Evolutionary conservation across 108 stramenopile genomes (phyloP).

Genomic region (Heterococcus sp.): DNA sequence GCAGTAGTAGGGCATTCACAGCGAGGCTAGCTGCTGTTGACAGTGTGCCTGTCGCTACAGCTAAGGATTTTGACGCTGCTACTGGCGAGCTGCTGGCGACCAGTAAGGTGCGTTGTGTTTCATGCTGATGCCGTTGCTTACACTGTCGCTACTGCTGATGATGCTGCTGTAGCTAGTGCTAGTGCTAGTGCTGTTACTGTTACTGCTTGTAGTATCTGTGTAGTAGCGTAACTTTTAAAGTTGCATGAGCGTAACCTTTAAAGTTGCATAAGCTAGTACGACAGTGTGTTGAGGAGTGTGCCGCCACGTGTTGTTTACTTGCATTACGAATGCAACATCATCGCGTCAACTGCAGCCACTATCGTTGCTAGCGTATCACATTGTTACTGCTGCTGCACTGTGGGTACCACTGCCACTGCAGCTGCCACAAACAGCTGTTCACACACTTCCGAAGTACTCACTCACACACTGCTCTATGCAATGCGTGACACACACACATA

Average conservation of each 20-base stretch:
- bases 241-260: background rate
- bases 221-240: background rate
- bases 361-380: too few species aligned
- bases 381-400: too few species aligned
- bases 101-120: background rate
- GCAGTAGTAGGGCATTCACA: constrained; percentile 32
- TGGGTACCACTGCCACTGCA: too few species aligned
- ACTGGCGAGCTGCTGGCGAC: constrained; percentile 36
- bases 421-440: too few species aligned
- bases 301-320: too few species aligned
- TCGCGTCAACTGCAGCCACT: too few species aligned
- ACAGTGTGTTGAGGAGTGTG: too few species aligned
- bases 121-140: background rate
- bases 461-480: too few species aligned
- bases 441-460: too few species aligned
- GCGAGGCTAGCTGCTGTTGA: constrained; percentile 57
- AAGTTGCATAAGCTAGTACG: too few species aligned
- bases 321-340: too few species aligned
- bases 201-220: background rate
- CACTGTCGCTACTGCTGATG: background rate
- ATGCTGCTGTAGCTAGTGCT: background rate
- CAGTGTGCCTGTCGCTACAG: constrained; percentile 55
- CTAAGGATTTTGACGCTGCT: constrained; percentile 61
- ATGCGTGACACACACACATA: background rate
- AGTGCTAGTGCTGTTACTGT: background rate